Percentiles rank a stretch among this genome's conserved stretches.
These are phyloP conservation scores for Calocera viscosa DNA, from an alignment of 768 basidiomycete genomes.

Conservation along the genomic window DNA sequence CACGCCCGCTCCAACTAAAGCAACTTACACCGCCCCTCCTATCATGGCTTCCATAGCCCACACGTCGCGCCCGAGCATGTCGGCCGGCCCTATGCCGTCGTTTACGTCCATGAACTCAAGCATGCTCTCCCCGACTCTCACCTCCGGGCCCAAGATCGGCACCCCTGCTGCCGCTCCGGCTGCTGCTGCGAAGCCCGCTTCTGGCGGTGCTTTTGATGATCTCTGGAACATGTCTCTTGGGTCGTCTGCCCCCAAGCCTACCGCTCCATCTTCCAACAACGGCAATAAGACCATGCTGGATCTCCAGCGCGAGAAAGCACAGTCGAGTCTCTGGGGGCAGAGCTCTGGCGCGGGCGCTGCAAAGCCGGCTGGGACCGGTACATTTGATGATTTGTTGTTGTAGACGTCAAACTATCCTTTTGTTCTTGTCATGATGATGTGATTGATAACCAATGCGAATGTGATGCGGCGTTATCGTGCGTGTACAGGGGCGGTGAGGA, in stretches of 20 bases:
- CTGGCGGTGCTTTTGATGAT: constrained; percentile 62
- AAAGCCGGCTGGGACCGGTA: neutral
- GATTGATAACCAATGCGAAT: neutral
- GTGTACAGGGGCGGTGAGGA: neutral
- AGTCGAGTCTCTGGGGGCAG: constrained; percentile 65
- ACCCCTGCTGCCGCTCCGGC: constrained; percentile 21
- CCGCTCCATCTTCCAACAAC: constrained; percentile 18
- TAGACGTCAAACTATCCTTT: neutral
- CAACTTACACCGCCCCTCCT: constrained; percentile 4
- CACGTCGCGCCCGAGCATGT: neutral
- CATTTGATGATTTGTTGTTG: neutral
- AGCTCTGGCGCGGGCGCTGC: neutral
- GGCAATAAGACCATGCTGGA: constrained; percentile 72
- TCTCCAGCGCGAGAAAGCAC: constrained; percentile 75
- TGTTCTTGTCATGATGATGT: neutral
- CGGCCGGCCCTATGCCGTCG: neutral
- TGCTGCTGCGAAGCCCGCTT: constrained; percentile 29
- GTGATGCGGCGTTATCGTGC: too few relatives aligned
- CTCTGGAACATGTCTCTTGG: constrained; percentile 76
- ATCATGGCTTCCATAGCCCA: constrained; percentile 1
- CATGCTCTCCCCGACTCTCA: constrained; percentile 11
- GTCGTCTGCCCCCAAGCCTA: constrained; percentile 31
- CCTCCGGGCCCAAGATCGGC: constrained; percentile 11
- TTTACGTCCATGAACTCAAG: neutral
- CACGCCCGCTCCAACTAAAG: constrained; percentile 15